These are phyloP conservation scores for Vitis labrusca DNA, from an alignment of 164 flowering plant species.

Conservation along the genomic window DNA sequence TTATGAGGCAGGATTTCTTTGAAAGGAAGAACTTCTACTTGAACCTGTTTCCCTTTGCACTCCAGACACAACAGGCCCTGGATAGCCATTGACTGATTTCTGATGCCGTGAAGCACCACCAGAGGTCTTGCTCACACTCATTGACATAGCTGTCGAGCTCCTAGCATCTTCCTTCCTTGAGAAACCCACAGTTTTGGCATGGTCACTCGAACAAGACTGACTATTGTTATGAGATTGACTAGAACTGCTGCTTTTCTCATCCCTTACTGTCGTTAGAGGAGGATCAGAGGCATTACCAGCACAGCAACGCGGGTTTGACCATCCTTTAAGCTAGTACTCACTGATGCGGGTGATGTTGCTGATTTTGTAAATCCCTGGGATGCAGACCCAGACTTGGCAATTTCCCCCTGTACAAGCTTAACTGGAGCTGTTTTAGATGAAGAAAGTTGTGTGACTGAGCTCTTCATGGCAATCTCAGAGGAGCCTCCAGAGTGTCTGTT, in stretches of 20 bases:
- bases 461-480: constrained; percentile 54
- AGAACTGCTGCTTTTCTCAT: too few species aligned
- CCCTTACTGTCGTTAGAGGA: too few species aligned
- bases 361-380: constrained; percentile 52
- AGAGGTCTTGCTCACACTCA: constrained; percentile 38
- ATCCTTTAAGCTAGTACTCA: constrained; percentile 26
- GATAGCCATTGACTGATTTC: constrained; percentile 57
- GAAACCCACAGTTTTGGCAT: too few species aligned
- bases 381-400: constrained; percentile 40
- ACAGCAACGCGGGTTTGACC: constrained; percentile 14
- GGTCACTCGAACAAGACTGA: too few species aligned
- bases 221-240: too few species aligned
- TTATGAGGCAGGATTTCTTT: constrained; percentile 41
- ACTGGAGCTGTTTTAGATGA: constrained; percentile 42
- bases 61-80: constrained; percentile 41
- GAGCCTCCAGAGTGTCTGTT: constrained; percentile 45
- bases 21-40: constrained; percentile 38
- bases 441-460: constrained; percentile 50
- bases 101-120: constrained; percentile 54
- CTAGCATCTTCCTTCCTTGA: constrained; percentile 64
- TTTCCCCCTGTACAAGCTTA: constrained; percentile 50
- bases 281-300: not conserved
- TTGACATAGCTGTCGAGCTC: constrained; percentile 66
- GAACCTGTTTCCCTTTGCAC: constrained; percentile 54
- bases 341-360: constrained; percentile 35